Conservation (phyloP, 352 stramenopile species). For the Phytopythium chamaehyphon region DNA sequence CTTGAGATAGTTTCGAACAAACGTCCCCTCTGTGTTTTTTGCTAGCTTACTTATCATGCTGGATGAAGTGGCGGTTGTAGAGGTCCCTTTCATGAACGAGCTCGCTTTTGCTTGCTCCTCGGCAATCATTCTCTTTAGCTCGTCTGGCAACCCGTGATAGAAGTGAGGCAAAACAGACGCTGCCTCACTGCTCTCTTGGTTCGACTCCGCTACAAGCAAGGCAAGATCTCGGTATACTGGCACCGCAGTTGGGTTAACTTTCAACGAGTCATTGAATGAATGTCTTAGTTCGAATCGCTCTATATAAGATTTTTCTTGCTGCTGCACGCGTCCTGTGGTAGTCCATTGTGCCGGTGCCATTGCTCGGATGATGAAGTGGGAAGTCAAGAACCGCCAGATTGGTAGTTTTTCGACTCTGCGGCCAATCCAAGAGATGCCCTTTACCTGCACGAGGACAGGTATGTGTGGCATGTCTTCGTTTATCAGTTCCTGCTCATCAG, state of each 20-base stretch:
- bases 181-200: constrained; percentile 27
- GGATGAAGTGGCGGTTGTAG: constrained; percentile 7
- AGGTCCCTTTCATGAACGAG: neutral
- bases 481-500: neutral
- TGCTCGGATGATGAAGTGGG: constrained; percentile 37
- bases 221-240: constrained; percentile 30
- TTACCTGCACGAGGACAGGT: constrained; percentile 3
- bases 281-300: constrained; percentile 55
- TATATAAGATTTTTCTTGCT: constrained; percentile 27
- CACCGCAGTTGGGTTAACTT: constrained; percentile 27
- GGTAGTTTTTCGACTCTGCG: constrained; percentile 28
- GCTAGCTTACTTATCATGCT: constrained; percentile 28
- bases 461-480: constrained; percentile 1
- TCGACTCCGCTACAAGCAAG: constrained; percentile 28
- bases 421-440: constrained; percentile 32
- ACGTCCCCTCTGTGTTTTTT: constrained; percentile 53
- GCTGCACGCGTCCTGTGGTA: constrained; percentile 5
- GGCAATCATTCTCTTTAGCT: constrained; percentile 71
- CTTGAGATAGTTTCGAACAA: constrained; percentile 60
- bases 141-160: constrained; percentile 65
- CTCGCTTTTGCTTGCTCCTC: constrained; percentile 39
- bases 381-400: constrained; percentile 34
- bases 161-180: constrained; percentile 56
- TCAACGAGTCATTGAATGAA: constrained; percentile 38
- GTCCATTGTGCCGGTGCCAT: constrained; percentile 49